These are phyloP conservation scores for Colletotrichum higginsianum DNA, from an alignment of 2,329 filamentous ascomycete species.

Conservation along the genomic window DNA sequence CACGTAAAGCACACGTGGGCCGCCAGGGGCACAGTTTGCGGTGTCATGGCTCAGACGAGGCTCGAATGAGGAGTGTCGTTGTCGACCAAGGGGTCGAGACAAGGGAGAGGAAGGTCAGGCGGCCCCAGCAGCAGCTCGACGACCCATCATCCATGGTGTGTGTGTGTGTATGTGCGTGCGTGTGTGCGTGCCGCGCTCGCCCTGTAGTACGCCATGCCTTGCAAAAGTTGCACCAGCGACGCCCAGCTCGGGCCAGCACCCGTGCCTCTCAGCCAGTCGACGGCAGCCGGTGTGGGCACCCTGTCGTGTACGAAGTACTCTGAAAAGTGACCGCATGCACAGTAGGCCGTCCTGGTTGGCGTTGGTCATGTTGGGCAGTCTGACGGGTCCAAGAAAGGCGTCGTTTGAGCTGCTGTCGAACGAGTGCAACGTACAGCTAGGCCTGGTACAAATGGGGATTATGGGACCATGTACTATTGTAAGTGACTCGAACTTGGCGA, in stretches of 20 bases:
- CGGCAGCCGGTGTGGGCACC: neutral
- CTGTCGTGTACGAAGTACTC: neutral
- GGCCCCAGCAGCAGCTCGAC: slow-evolving; percentile 16
- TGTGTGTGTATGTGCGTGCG: too few species aligned
- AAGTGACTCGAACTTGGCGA: slow-evolving; percentile 4
- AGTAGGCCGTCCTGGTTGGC: slow-evolving; percentile 1
- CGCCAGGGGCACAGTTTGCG: neutral
- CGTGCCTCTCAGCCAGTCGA: slow-evolving; percentile 21
- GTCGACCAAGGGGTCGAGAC: neutral
- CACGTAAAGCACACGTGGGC: slow-evolving; percentile 11
- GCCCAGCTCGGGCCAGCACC: slow-evolving; percentile 12
- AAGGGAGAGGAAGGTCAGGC: slow-evolving; percentile 1
- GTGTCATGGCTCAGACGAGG: neutral
- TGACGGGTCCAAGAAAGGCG: neutral
- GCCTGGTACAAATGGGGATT: slow-evolving; percentile 6
- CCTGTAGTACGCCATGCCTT: slow-evolving; percentile 4
- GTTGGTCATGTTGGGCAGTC: slow-evolving; percentile 18
- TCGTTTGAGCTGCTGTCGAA: slow-evolving; percentile 1
- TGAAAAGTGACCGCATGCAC: too few species aligned
- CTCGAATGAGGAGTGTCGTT: neutral
- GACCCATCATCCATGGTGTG: slow-evolving; percentile 3
- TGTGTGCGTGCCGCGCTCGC: too few species aligned
- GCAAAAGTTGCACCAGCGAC: neutral
- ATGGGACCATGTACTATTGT: neutral
- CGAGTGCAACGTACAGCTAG: slow-evolving; percentile 10